Conservation (phyloP, 768 basidiomycete genomes). For the Tulasnella calospora region DNA sequence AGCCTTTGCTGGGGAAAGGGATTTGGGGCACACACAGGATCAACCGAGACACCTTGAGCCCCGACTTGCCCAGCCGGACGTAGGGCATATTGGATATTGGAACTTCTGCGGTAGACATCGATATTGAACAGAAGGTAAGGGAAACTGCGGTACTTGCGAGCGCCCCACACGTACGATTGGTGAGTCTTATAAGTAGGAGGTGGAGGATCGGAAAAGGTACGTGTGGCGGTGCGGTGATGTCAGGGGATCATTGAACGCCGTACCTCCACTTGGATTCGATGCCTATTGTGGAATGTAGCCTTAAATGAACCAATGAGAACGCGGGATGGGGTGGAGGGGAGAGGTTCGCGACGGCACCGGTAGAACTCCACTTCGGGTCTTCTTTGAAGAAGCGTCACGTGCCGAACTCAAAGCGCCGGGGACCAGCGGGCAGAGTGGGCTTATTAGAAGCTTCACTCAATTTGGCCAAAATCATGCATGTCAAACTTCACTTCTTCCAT, state of each 20-base stretch:
- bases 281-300: background rate
- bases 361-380: too few species aligned
- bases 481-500: too few species aligned
- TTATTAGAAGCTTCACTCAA: too few species aligned
- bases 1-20: too few species aligned
- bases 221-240: background rate
- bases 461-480: too few species aligned
- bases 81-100: constrained; percentile 14
- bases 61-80: constrained; percentile 28
- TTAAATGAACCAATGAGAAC: background rate
- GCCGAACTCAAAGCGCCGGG: too few species aligned
- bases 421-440: too few species aligned
- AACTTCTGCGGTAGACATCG: background rate
- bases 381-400: too few species aligned
- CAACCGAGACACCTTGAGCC: constrained; percentile 23
- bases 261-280: background rate
- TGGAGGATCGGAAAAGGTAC: background rate
- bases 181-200: background rate
- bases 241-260: background rate
- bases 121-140: background rate
- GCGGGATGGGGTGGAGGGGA: background rate
- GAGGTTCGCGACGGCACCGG: background rate
- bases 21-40: background rate
- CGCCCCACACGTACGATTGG: background rate
- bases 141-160: background rate